phyloP scores from a whole-genome alignment of 2,329 filamentous ascomycete species.

The Epichloe sp. region DNA sequence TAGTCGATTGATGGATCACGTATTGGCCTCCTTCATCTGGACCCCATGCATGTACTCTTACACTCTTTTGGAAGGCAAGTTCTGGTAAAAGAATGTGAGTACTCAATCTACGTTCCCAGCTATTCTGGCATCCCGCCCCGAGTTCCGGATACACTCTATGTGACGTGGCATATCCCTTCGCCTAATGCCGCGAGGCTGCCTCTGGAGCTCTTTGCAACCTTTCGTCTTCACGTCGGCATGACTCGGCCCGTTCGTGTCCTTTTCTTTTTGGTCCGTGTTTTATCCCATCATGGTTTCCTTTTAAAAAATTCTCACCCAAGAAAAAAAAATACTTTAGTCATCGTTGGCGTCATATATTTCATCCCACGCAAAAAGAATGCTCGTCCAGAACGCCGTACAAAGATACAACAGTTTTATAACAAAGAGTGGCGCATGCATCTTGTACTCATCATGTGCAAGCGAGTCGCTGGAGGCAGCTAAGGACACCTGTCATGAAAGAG shows the following conservation, averaged over 20 bases:
- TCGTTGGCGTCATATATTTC: background rate
- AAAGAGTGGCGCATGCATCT: background rate
- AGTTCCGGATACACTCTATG: background rate
- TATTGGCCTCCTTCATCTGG: too few species aligned
- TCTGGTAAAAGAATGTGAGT: too few species aligned
- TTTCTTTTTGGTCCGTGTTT: background rate
- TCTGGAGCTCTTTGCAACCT: background rate
- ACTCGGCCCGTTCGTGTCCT: background rate
- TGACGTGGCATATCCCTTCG: background rate
- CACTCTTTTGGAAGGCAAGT: too few species aligned
- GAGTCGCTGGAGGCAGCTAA: conserved; percentile 30
- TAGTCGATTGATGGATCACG: too few species aligned
- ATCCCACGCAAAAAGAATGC: background rate
- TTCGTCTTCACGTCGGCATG: background rate
- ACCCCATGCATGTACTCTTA: too few species aligned
- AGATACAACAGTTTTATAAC: background rate
- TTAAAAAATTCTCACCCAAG: background rate
- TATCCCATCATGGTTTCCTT: background rate
- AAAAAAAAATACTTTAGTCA: background rate
- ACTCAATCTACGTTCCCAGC: too few species aligned
- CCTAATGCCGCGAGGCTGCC: conserved; percentile 3
- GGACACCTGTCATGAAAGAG: conserved; percentile 20
- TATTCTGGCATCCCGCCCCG: too few species aligned
- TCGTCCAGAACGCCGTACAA: conserved; percentile 4
- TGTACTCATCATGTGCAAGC: conserved; percentile 16